These are phyloP conservation scores for Scedosporium boydii DNA, from an alignment of 2,329 filamentous ascomycete species.

Conservation along the genomic window DNA sequence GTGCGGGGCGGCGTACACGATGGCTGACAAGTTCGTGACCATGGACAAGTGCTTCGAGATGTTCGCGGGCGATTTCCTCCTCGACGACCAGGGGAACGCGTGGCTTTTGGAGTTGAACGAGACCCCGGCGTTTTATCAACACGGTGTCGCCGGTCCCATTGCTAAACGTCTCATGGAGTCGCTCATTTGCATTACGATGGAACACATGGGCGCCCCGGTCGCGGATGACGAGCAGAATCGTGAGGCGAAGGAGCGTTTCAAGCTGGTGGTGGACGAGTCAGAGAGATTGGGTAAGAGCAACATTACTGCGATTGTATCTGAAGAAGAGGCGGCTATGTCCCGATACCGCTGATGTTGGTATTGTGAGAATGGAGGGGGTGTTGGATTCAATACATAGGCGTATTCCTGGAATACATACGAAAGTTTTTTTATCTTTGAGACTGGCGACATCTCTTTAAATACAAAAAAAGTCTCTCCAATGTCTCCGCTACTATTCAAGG, in stretches of 20 bases:
- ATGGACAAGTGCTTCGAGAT: conserved; percentile 27
- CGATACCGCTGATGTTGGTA: too few relatives aligned
- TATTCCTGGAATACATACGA: too few relatives aligned
- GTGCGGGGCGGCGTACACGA: conserved; percentile 23
- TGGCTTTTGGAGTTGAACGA: conserved; percentile 29
- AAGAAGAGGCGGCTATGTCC: conserved; percentile 8
- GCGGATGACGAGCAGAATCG: conserved; percentile 10
- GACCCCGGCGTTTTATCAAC: conserved; percentile 27
- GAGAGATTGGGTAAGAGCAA: conserved; percentile 18
- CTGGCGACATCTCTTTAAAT: too few relatives aligned
- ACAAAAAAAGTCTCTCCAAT: too few relatives aligned
- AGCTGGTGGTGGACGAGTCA: conserved; percentile 19
- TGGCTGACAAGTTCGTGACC: conserved; percentile 27
- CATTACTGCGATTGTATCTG: conserved; percentile 16
- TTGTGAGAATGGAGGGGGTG: too few relatives aligned
- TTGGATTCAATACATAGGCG: too few relatives aligned
- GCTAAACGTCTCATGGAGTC: conserved; percentile 25
- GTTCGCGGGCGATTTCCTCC: conserved; percentile 25
- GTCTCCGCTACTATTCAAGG: too few relatives aligned
- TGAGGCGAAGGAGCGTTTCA: conserved; percentile 12
- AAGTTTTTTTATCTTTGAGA: too few relatives aligned
- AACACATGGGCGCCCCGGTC: conserved; percentile 19
- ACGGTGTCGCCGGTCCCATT: conserved; percentile 22
- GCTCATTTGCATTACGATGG: conserved; percentile 21
- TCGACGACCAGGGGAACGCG: conserved; percentile 20